These are phyloP conservation scores for Thuja plicata DNA, from an alignment of 83 land plant species.

Conservation along the genomic window DNA sequence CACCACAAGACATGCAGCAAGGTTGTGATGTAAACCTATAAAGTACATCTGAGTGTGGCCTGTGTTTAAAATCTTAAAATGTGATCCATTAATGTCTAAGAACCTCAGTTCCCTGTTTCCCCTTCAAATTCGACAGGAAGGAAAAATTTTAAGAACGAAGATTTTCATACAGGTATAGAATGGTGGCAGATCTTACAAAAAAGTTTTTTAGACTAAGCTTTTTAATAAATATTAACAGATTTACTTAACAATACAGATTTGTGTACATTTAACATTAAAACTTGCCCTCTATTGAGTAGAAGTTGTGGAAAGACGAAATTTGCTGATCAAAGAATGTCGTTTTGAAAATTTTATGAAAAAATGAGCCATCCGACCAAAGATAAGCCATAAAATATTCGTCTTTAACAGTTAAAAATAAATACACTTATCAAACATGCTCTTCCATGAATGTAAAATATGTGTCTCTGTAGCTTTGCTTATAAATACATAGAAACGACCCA, in stretches of 20 bases:
- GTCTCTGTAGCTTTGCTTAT: neutral
- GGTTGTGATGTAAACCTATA: neutral
- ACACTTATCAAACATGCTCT: neutral
- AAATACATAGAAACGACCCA: neutral
- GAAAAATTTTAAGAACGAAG: neutral
- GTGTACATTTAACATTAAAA: neutral
- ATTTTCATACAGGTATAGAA: neutral
- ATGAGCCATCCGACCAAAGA: neutral
- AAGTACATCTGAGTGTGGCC: neutral
- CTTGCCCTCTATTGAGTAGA: neutral
- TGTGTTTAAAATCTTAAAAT: no score
- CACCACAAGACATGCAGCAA: neutral
- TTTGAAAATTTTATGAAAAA: neutral
- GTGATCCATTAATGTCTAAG: neutral
- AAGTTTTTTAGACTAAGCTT: neutral
- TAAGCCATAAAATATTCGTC: neutral
- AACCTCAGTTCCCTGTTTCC: neutral
- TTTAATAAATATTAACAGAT: neutral
- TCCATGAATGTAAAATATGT: neutral
- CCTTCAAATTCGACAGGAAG: neutral
- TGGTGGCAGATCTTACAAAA: neutral
- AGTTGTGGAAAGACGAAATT: neutral
- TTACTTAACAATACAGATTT: neutral
- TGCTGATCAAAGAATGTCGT: neutral
- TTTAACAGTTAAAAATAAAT: neutral